Percentiles rank a stretch among this genome's conserved stretches.
These are phyloP conservation scores for Pythium sukuiense DNA, from an alignment of 352 stramenopile genomes.

Conservation along the genomic window DNA sequence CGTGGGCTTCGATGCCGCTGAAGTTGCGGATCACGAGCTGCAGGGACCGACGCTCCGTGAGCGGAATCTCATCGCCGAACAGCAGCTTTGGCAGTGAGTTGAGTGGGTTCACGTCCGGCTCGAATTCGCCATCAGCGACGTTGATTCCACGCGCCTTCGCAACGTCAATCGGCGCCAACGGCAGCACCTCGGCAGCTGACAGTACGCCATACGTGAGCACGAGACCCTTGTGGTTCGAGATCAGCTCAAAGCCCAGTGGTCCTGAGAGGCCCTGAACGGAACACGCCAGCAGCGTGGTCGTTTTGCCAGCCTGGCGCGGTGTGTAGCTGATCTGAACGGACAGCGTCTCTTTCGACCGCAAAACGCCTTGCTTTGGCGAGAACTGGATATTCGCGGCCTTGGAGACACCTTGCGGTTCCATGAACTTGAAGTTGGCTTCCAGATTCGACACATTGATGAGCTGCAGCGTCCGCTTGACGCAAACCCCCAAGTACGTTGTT, in stretches of 20 bases:
- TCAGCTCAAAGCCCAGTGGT: conserved; percentile 66
- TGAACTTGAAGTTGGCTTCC: conserved; percentile 72
- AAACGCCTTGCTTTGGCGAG: conserved; percentile 39
- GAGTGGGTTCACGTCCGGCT: conserved; percentile 35
- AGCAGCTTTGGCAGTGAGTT: conserved; percentile 43
- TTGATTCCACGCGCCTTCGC: conserved; percentile 39
- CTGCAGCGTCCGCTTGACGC: conserved; percentile 42
- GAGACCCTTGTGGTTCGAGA: conserved; percentile 70
- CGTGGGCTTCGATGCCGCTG: conserved; percentile 65
- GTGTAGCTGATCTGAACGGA: conserved; percentile 56
- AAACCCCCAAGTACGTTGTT: conserved; percentile 67
- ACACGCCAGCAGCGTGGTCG: conserved; percentile 59
- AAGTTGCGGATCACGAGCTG: conserved; percentile 72
- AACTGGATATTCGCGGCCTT: conserved; percentile 52
- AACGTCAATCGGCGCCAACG: conserved; percentile 39
- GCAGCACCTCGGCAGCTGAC: conserved; percentile 12
- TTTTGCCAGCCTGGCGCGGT: conserved; percentile 46
- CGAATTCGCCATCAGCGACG: conserved; percentile 45
- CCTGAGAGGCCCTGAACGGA: conserved; percentile 53
- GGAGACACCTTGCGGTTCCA: conserved; percentile 56
- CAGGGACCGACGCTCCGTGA: conserved; percentile 53
- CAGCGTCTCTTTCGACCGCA: conserved; percentile 68
- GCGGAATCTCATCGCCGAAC: conserved; percentile 62
- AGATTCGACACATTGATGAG: conserved; percentile 85
- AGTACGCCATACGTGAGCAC: conserved; percentile 78